Base-by-base conservation (phyloP, 2,329 filamentous ascomycete genomes). In the Paracoccidioides lutzii region DNA sequence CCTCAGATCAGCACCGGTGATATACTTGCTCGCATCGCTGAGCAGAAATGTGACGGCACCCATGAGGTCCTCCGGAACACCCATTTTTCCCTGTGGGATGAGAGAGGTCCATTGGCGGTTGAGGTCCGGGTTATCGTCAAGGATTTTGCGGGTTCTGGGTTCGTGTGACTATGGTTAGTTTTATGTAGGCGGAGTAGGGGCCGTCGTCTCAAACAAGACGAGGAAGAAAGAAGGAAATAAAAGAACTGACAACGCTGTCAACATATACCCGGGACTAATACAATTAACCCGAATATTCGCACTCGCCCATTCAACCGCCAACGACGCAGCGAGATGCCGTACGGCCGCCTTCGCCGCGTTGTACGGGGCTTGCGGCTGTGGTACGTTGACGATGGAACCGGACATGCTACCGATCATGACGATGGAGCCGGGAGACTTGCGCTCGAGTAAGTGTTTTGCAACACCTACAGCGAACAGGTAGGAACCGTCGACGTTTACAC, bases 401-500 rank as follows among this genome's bases (percentile, higher is more conserved):
- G 86, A 90, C 90, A 97, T 97, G 79, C 87, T 93, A 33, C 90
- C 91, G 65, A 95, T 93, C 76, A 95, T 87, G 64, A 96, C 88
- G 69, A 97, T 90, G 74, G 86, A 93, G 45, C 90, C 91, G 0
- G 81, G 76, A 4, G 80, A 76, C 68, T 90, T 83, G 65, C 88
- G 82, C 67, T 84, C 83, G 82, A 95, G 93, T 60, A 96, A 75
- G 67, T 96, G 90, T 68, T 88, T 87, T 37, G 90, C 91, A 7
- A 95, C 85, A 4, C 81, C 82, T 30, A 84, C 85, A 3, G 90
- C 88, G 67, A 91, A 95, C 40, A 95, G 77, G 69, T 94, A 96
- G 55, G 90, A 95, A 28, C 91, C 91, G 65, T 87, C 88, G 1
- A 97, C 90, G 62, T 96, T 95, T 67, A 96, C 91, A 52, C 83